These are phyloP conservation scores for Aleurites moluccanus DNA, from an alignment of 441 rosid species.

Conservation along the genomic window DNA sequence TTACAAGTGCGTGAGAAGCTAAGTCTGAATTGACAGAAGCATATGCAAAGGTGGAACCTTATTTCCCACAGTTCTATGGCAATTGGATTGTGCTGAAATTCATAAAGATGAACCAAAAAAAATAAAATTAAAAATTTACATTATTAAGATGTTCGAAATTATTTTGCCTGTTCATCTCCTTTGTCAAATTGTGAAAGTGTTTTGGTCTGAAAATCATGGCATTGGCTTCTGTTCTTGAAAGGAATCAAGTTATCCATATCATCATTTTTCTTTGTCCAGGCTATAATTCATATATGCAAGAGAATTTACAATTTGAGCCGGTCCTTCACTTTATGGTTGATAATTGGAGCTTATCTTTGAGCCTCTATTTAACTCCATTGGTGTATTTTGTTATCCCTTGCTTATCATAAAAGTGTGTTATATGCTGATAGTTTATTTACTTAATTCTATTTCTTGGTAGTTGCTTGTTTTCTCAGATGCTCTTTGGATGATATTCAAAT, in stretches of 20 bases:
- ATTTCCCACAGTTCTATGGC: neutral
- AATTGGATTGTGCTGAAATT: neutral
- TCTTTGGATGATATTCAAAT: conserved; percentile 18
- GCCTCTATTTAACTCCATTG: neutral
- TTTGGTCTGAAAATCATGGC: neutral
- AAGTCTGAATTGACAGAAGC: neutral
- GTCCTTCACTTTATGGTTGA: no score
- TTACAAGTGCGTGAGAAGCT: neutral
- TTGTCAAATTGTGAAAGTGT: neutral
- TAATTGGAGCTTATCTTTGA: neutral
- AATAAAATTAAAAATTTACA: no score
- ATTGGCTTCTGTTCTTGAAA: neutral
- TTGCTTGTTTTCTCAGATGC: conserved; percentile 16
- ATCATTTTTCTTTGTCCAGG: neutral
- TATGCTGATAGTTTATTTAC: neutral
- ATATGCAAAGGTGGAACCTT: neutral
- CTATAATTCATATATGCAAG: neutral
- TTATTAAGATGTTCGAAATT: neutral
- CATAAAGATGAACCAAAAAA: neutral
- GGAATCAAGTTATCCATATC: neutral
- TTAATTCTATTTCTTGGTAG: neutral
- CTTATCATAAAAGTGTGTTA: no score
- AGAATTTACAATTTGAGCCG: no score
- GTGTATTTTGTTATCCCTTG: no score
- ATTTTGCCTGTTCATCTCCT: neutral